Evolutionary conservation across 441 rosid species (phyloP).

Genomic region (Corymbia citriodora): DNA sequence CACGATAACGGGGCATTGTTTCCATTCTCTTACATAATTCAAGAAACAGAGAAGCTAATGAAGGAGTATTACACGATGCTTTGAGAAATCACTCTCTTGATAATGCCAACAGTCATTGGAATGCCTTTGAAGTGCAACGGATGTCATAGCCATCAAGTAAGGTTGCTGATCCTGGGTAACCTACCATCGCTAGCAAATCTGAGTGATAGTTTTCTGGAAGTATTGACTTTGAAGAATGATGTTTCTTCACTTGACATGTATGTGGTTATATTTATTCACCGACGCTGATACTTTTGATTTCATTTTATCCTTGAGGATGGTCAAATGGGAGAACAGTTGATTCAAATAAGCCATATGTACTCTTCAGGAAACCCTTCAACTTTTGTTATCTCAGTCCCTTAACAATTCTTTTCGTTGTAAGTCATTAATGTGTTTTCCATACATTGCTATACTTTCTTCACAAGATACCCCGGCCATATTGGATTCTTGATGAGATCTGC

Average conservation of each 20-base stretch:
- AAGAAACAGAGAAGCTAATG: background rate
- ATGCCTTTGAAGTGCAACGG: background rate
- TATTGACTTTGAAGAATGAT: background rate
- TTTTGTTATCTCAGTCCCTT: too few species aligned
- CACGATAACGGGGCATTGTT: background rate
- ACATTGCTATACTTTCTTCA: too few species aligned
- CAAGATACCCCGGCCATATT: too few species aligned
- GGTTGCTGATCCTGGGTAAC: background rate
- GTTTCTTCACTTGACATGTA: background rate
- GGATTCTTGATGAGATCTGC: background rate
- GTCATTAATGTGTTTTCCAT: too few species aligned
- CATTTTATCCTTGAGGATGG: background rate
- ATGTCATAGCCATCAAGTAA: background rate
- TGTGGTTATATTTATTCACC: background rate
- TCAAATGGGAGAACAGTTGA: background rate
- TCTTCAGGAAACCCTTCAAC: too few species aligned
- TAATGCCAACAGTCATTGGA: background rate
- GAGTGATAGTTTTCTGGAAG: background rate
- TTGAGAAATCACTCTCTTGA: background rate
- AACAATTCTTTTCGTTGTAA: too few species aligned
- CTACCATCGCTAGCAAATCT: background rate
- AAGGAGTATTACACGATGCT: background rate
- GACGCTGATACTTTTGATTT: background rate
- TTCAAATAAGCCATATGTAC: background rate
- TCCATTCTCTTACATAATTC: background rate